Evolutionary conservation across 768 basidiomycete genomes (phyloP).

Genomic region (Clitopilus passeckerianus): DNA sequence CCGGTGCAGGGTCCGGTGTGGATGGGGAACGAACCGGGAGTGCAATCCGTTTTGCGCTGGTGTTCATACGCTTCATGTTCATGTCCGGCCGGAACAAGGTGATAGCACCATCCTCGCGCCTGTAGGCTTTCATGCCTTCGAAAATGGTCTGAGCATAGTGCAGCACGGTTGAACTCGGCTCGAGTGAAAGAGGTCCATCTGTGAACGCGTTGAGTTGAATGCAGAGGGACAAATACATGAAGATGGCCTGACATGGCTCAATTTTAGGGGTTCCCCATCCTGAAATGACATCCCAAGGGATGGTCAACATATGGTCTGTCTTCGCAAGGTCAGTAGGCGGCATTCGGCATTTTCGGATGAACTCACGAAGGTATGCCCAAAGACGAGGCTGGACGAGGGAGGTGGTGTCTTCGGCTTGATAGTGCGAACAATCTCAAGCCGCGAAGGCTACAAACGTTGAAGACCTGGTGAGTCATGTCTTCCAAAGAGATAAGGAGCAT

Average conservation of each 20-base stretch:
- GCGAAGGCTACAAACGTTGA: constrained; percentile 36
- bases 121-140: constrained; percentile 95
- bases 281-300: constrained; percentile 62
- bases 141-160: constrained; percentile 93
- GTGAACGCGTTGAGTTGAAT: constrained; percentile 5
- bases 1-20: not conserved
- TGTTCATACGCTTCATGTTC: constrained; percentile 97
- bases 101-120: constrained; percentile 64
- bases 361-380: constrained; percentile 82
- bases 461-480: not conserved
- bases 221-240: not conserved
- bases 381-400: constrained; percentile 62
- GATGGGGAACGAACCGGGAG: constrained; percentile 52
- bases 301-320: constrained; percentile 87
- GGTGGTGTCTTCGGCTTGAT: constrained; percentile 57
- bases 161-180: constrained; percentile 77
- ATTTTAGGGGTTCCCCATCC: constrained; percentile 88
- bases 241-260: constrained; percentile 60
- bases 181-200: constrained; percentile 72
- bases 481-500: not conserved
- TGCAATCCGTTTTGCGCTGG: constrained; percentile 71
- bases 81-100: constrained; percentile 91
- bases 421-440: constrained; percentile 44
- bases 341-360: constrained; percentile 3
- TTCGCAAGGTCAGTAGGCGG: constrained; percentile 17